A percentile compares a stretch with the other conserved stretches of the same genome.
Evolutionary conservation across 805 yeast species (phyloP).

Genomic region (Lachancea waltii): DNA sequence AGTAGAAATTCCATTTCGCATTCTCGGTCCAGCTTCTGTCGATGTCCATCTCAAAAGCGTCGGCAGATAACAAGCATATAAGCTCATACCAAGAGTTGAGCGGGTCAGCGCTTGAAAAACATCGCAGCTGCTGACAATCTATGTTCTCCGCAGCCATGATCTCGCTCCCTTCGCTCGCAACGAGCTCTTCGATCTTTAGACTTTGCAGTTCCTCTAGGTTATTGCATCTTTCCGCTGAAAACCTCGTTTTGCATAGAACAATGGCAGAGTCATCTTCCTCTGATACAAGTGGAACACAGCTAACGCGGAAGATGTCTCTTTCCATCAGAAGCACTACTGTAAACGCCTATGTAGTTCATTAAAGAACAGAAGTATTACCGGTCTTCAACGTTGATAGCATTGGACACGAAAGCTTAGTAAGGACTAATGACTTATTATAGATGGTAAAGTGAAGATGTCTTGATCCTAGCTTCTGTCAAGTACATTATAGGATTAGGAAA

Average conservation of each 20-base stretch:
- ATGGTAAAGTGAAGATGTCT: too few species aligned
- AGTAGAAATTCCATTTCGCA: constrained; percentile 17
- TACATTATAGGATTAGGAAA: background rate
- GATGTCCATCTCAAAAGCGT: constrained; percentile 8
- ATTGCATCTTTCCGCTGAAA: constrained; percentile 5
- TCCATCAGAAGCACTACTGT: too few species aligned
- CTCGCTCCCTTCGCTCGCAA: constrained; percentile 24
- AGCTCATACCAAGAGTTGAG: constrained; percentile 24
- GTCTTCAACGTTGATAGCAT: too few species aligned
- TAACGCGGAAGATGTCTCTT: constrained; percentile 5
- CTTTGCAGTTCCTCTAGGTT: constrained; percentile 5
- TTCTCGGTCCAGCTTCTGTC: constrained; percentile 7
- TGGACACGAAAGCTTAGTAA: too few species aligned
- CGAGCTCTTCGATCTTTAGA: constrained; percentile 11
- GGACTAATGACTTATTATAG: too few species aligned
- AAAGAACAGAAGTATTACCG: too few species aligned
- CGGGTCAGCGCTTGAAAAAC: constrained; percentile 9
- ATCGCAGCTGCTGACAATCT: constrained; percentile 8
- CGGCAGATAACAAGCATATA: constrained; percentile 17
- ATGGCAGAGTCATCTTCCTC: constrained; percentile 8
- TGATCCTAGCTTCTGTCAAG: too few species aligned
- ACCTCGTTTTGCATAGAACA: constrained; percentile 15
- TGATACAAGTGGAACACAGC: constrained; percentile 16
- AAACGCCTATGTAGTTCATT: too few species aligned
- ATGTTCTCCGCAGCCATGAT: constrained; percentile 9